Evolutionary conservation across 352 stramenopile genomes (phyloP).

Genomic region (Globisporangium alternatum): DNA sequence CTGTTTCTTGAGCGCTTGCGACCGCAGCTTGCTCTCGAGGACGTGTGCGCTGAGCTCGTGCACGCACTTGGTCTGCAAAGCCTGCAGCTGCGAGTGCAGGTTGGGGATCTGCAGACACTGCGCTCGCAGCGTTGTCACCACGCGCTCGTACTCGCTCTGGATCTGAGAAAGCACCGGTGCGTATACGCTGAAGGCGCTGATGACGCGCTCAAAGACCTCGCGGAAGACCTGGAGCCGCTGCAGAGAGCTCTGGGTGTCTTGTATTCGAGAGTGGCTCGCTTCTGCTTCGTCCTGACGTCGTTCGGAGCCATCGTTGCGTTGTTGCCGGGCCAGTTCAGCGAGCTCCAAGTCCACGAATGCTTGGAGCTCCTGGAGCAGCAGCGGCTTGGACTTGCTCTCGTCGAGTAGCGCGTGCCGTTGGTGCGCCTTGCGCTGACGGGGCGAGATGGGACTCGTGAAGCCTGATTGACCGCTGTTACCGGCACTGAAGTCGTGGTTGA

Average conservation of each 20-base stretch:
- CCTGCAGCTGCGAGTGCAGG: constrained; percentile 51
- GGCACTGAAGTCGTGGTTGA: neutral
- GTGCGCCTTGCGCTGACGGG: constrained; percentile 21
- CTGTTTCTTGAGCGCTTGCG: constrained; percentile 36
- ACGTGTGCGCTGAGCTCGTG: constrained; percentile 47
- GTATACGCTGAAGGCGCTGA: constrained; percentile 64
- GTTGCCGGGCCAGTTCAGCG: constrained; percentile 4
- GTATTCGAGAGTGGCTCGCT: neutral
- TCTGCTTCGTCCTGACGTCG: neutral
- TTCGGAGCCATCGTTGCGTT: constrained; percentile 8
- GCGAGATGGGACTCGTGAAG: constrained; percentile 11
- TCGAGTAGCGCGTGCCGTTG: constrained; percentile 23
- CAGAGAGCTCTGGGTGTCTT: constrained; percentile 19
- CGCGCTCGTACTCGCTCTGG: constrained; percentile 59
- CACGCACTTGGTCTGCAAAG: constrained; percentile 58
- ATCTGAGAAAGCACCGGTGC: constrained; percentile 57
- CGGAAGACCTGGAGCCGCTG: constrained; percentile 56
- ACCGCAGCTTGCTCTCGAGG: constrained; percentile 34
- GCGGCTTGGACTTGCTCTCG: constrained; percentile 36
- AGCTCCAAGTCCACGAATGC: constrained; percentile 33
- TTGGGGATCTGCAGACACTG: constrained; percentile 45
- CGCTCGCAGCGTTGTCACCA: constrained; percentile 27
- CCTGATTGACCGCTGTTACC: neutral
- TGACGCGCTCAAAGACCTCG: constrained; percentile 45
- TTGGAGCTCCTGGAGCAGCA: constrained; percentile 45